Evolutionary conservation across 805 yeast species (phyloP).

Genomic region (Jamesozyma jinghongensis): DNA sequence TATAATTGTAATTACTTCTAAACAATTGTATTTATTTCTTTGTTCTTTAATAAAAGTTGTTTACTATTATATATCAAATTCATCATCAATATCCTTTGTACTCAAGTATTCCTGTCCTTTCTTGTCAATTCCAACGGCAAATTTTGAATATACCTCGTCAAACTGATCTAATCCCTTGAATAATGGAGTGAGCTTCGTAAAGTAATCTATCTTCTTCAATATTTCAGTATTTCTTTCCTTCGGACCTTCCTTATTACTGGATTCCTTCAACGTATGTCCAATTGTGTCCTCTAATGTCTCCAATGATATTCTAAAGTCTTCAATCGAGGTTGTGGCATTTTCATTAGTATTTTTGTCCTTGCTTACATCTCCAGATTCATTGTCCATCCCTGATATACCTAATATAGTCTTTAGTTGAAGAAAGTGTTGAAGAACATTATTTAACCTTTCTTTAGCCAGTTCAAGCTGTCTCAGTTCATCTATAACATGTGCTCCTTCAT

Average conservation of each 20-base stretch:
- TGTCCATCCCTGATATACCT: constrained; percentile 18
- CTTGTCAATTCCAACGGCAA: constrained; percentile 35
- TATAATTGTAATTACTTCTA: no score
- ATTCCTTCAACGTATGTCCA: constrained; percentile 33
- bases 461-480: constrained; percentile 38
- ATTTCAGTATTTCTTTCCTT: constrained; percentile 30
- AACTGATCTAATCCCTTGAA: constrained; percentile 47
- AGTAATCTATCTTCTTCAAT: constrained; percentile 36
- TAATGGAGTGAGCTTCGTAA: constrained; percentile 42
- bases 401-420: constrained; percentile 36
- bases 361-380: not conserved
- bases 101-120: constrained; percentile 31
- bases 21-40: no score
- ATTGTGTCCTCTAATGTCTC: constrained; percentile 39
- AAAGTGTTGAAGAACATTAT: constrained; percentile 38
- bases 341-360: constrained; percentile 5
- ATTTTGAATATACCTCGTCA: constrained; percentile 40
- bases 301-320: constrained; percentile 33
- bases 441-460: constrained; percentile 37
- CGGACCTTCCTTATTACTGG: constrained; percentile 13
- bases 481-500: constrained; percentile 11
- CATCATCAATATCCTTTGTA: constrained; percentile 21
- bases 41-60: no score
- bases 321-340: constrained; percentile 23
- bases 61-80: constrained; percentile 6